Evolutionary conservation across 495 filamentous ascomycete genomes (phyloP).

Genomic region (Xylaria sp.): DNA sequence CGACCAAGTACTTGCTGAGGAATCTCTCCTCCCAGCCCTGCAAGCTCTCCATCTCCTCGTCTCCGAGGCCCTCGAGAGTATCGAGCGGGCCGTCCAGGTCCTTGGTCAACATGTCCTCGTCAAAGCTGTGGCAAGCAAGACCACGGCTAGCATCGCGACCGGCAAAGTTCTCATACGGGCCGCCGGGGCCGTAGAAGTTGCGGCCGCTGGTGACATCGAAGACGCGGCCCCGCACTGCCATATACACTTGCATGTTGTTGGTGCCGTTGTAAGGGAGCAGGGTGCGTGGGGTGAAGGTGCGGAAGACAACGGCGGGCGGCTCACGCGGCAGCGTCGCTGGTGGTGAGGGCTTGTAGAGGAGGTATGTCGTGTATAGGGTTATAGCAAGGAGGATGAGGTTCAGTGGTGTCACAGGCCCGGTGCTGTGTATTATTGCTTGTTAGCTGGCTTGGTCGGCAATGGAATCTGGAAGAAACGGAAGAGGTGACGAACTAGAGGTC

Average conservation of each 20-base stretch:
- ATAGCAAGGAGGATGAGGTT: slow-evolving; percentile 77
- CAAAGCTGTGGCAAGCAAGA: slow-evolving; percentile 90
- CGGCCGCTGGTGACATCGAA: slow-evolving; percentile 86
- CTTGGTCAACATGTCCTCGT: slow-evolving; percentile 95
- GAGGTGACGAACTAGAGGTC: slow-evolving; percentile 36
- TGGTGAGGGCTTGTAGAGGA: slow-evolving; percentile 66
- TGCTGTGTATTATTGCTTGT: slow-evolving; percentile 45
- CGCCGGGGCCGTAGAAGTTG: slow-evolving; percentile 93
- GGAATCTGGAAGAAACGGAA: slow-evolving; percentile 23
- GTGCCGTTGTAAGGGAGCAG: slow-evolving; percentile 88
- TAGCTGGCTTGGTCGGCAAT: not conserved
- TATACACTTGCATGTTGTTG: slow-evolving; percentile 75
- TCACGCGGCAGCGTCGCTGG: slow-evolving; percentile 67
- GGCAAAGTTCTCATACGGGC: slow-evolving; percentile 92
- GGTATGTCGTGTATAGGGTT: slow-evolving; percentile 73
- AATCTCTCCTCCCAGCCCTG: slow-evolving; percentile 93
- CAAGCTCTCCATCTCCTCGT: slow-evolving; percentile 82
- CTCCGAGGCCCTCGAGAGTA: slow-evolving; percentile 73
- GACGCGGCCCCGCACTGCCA: slow-evolving; percentile 83
- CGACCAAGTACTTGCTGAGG: slow-evolving; percentile 89
- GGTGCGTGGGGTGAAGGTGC: slow-evolving; percentile 85
- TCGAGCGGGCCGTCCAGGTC: slow-evolving; percentile 88
- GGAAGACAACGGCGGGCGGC: slow-evolving; percentile 80
- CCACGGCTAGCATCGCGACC: slow-evolving; percentile 93
- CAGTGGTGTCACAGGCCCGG: slow-evolving; percentile 74